Evolutionary conservation across 805 yeast species (phyloP).

Genomic region (Wickerhamiella australiensis): DNA sequence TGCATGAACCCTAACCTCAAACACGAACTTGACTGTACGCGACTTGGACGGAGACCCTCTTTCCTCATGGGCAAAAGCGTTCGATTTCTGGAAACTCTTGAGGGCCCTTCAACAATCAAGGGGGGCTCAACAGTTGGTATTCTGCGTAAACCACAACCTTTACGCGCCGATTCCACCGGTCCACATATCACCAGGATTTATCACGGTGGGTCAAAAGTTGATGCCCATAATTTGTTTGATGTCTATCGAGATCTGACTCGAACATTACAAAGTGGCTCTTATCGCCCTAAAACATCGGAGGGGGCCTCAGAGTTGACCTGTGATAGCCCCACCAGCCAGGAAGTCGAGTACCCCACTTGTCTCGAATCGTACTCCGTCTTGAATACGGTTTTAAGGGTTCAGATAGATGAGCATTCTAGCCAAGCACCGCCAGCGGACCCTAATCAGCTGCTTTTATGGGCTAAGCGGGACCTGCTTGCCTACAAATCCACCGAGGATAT

Average conservation of each 20-base stretch:
- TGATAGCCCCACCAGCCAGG: constrained; percentile 5
- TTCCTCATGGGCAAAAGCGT: constrained; percentile 7
- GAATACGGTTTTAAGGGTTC: not conserved
- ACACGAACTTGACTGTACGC: not conserved
- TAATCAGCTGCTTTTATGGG: constrained; percentile 3
- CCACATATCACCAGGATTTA: not conserved
- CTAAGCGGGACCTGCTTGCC: constrained; percentile 8
- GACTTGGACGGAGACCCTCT: constrained; percentile 2
- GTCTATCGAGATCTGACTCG: not conserved
- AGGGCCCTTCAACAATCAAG: not conserved
- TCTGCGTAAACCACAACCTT: not conserved
- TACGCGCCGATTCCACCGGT: not conserved
- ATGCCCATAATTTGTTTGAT: not conserved
- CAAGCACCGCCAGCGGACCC: not conserved
- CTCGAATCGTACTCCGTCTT: constrained; percentile 10
- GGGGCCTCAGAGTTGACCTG: too few species aligned
- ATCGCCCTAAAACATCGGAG: not conserved
- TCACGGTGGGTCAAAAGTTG: constrained; percentile 6
- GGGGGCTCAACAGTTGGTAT: not conserved
- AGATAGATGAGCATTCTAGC: not conserved
- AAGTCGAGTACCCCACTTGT: constrained; percentile 9
- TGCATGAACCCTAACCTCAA: constrained; percentile 9
- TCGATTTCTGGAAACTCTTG: not conserved
- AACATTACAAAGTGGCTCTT: not conserved
- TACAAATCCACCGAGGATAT: constrained; percentile 10